phyloP scores from a whole-genome alignment of 768 basidiomycete genomes.

The Auriscalpium orientale region DNA sequence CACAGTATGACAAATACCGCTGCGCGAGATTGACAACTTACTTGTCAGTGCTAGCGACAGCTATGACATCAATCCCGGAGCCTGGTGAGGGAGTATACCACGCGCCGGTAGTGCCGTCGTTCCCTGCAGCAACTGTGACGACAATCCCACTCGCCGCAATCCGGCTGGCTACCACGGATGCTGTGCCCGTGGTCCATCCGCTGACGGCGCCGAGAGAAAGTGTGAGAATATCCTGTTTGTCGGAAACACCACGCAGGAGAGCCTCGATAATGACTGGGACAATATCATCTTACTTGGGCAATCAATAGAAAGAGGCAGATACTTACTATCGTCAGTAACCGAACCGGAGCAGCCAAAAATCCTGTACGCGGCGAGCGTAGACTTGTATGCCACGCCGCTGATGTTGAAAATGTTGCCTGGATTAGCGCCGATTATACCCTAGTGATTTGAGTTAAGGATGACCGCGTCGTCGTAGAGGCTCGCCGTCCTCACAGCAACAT shows the following conservation, averaged over 20 bases:
- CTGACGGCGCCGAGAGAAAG: slow-evolving; percentile 56
- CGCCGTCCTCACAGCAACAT: not conserved
- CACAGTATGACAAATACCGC: too few species aligned
- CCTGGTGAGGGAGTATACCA: slow-evolving; percentile 54
- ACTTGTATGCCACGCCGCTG: slow-evolving; percentile 61
- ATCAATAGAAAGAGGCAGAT: not conserved
- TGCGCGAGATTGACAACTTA: not conserved
- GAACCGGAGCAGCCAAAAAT: slow-evolving; percentile 53
- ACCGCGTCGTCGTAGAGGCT: not conserved
- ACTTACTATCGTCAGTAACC: slow-evolving; percentile 44
- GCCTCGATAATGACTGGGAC: slow-evolving; percentile 40
- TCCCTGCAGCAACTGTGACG: slow-evolving; percentile 57
- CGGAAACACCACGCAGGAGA: slow-evolving; percentile 40
- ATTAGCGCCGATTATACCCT: slow-evolving; percentile 57
- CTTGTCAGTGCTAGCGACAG: slow-evolving; percentile 48
- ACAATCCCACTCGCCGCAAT: slow-evolving; percentile 50
- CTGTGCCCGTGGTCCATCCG: slow-evolving; percentile 56
- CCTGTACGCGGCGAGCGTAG: slow-evolving; percentile 46
- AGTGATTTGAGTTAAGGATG: slow-evolving; percentile 17
- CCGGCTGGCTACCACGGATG: slow-evolving; percentile 49
- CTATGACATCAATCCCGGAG: slow-evolving; percentile 49
- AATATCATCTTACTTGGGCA: slow-evolving; percentile 8
- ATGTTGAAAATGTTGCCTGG: slow-evolving; percentile 57
- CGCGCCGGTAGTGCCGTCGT: slow-evolving; percentile 44
- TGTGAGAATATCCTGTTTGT: slow-evolving; percentile 55